Evolutionary conservation across 805 yeast species (phyloP), one percentile per base, ranked within the genome.

Genomic region (Starmera caribaea): DNA sequence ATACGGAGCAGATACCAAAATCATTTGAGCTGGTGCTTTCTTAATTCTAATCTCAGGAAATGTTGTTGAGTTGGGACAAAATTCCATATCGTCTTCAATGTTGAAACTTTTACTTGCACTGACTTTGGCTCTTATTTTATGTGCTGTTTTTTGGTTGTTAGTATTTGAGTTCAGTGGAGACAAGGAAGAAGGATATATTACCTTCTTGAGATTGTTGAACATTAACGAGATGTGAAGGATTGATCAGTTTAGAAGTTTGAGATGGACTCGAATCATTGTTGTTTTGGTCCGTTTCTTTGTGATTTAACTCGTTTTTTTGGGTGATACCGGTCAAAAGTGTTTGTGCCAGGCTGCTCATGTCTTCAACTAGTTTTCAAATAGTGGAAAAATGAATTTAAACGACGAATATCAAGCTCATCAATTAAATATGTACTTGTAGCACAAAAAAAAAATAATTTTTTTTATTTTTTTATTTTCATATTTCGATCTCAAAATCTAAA

Each of bases 41-140:
- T 14, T 34, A 14, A 15, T 14, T 34, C n/a, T 10, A 10, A 31
- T 28, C 26, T 35, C n/a, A 30, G 41, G 3, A 16, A 8, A 31
- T 32, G 15, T 12, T 24, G 37, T 13, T 26, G 47, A 42, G 15
- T 55, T 59, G 8, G 84, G 84, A 47, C 80, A 78, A 56, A 83
- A 83, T 60, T 79, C 89, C 38, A 71, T 54, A 56, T 82, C 90
- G 48, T 81, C 84, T 54, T 78, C 86, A 32, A 68, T 54, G 47
- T 80, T 88, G 55, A 82, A 80, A 31, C 86, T 79, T 48, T 82
- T 73, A 50, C 79, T 75, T 32, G 78, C 70, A 47, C 79, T 73
- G 50, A 77, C 68, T 46, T 69, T 68, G n/a, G 62, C 68, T 41
- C 73, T 62, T 15, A 74, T 71, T 7, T 57, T 44, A 12, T 44